Base-by-base conservation (phyloP, 2,329 filamentous ascomycete genomes). In the Uncinocarpus reesii region DNA sequence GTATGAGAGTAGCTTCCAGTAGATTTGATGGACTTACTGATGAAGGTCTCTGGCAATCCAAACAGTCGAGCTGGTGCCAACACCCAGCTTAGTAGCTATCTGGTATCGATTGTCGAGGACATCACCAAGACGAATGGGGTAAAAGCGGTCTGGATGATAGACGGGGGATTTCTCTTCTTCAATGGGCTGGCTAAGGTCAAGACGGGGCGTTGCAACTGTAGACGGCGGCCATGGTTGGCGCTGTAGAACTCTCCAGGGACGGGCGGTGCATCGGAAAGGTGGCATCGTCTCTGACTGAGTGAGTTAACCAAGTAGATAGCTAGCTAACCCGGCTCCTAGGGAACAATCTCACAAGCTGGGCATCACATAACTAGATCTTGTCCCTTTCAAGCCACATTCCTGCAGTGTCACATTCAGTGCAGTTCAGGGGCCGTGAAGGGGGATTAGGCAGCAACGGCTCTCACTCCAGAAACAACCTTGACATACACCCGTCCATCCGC, bases 21-120 rank as follows among this genome's bases (percentile, higher is more conserved):
- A 15, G 41, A 43, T 8, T 31, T 4, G 18, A 32, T 20, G 16
- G 11, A 4, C 41, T 15, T n/a, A 43, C 41, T 34, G 41, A 34
- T 32, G n/a, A 23, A 54, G 13, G 37, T 54, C 51, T 32, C 45
- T 40, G 15, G 49, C 47, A 23, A 55, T 53, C 55, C 54, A 57
- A 23, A 54, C 51, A 6, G 54, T 56, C 11, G 55, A 57, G 16
- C 31, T 42, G 15, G 49, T 45, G 16, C 55, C 54, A 42, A 37
- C 54, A 13, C 55, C 53, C 13, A 57, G 51, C 41, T 56, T 57
- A 2, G 37, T 51, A 38, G 54, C 47, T 36, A 56, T 32, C 32
- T 47, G 26, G 37, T 56, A 56, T 45, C 34, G 38, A n/a, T 24
- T 26, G 2, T 37, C 32, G 15, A 48, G 16, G 6, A 52, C 13